Conservation (phyloP, 2,329 filamentous ascomycete genomes). For the Myriosclerotinia duriaeana region DNA sequence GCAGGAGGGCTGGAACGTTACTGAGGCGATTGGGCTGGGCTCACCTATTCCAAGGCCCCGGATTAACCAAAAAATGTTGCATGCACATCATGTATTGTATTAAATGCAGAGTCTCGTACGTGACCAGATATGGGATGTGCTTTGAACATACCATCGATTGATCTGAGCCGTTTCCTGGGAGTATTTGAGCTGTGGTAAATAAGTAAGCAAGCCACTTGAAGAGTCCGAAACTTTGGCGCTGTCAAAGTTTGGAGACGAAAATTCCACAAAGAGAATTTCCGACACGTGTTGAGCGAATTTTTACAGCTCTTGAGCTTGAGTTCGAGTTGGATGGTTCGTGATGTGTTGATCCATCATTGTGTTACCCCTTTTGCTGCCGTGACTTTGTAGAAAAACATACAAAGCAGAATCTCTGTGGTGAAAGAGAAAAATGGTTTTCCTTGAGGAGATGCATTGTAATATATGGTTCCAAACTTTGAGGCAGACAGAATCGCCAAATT, state of each 20-base stretch:
- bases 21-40: neutral
- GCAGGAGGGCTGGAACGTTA: conserved; percentile 8
- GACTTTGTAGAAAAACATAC: neutral
- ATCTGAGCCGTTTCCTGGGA: conserved; percentile 13
- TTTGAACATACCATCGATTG: neutral
- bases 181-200: conserved; percentile 9
- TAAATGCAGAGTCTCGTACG: conserved; percentile 2
- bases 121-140: conserved; percentile 8
- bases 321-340: neutral
- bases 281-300: conserved; percentile 20
- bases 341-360: conserved; percentile 12
- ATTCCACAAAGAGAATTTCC: conserved; percentile 1
- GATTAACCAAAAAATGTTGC: neutral
- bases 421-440: neutral
- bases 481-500: conserved; percentile 1
- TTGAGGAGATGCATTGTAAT: neutral
- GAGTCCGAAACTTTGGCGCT: conserved; percentile 3
- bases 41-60: conserved; percentile 18
- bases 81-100: conserved; percentile 8
- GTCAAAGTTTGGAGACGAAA: conserved; percentile 24
- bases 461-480: neutral
- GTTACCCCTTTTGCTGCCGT: conserved; percentile 8
- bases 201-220: conserved; percentile 14
- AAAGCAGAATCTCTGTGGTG: neutral
- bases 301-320: conserved; percentile 7